Percentiles rank a stretch among this genome's conserved stretches.
phyloP scores from a whole-genome alignment of 2,329 filamentous ascomycete genomes.

The Achaetomium macrosporum region DNA sequence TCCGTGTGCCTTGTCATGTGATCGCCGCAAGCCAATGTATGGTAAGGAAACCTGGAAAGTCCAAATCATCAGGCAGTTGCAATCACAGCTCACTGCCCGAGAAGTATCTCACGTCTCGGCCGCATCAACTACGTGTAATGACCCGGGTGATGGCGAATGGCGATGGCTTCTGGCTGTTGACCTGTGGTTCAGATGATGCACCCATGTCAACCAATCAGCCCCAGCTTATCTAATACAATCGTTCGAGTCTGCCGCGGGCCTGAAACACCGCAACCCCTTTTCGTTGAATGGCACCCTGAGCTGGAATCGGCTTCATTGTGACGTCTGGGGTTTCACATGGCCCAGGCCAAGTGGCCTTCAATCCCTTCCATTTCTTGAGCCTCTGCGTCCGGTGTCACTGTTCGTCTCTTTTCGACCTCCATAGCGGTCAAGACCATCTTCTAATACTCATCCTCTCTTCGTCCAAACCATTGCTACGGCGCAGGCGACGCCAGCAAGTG shows the following conservation, averaged over 20 bases:
- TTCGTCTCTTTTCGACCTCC: background rate
- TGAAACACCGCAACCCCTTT: slow-evolving; percentile 38
- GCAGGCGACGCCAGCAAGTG: slow-evolving; percentile 9
- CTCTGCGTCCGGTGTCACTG: slow-evolving; percentile 5
- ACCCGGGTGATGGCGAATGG: no score
- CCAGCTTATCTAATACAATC: slow-evolving; percentile 27
- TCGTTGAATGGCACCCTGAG: slow-evolving; percentile 1
- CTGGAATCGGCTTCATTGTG: slow-evolving; percentile 19
- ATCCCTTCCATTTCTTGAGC: slow-evolving; percentile 15
- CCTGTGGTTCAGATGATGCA: background rate
- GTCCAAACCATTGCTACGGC: slow-evolving; percentile 5
- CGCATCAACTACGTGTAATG: no score
- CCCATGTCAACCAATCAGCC: slow-evolving; percentile 9
- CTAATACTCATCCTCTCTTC: slow-evolving; percentile 4
- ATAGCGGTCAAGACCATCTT: background rate
- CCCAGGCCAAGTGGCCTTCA: slow-evolving; percentile 12
- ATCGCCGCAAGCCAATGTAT: no score
- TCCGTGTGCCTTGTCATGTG: no score
- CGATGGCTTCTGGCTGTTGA: no score
- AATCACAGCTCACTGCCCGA: no score
- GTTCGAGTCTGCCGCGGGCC: slow-evolving; percentile 38
- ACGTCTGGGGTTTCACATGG: slow-evolving; percentile 28
- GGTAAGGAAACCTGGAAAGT: no score
- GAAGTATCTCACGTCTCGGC: no score
- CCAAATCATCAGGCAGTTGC: no score